These are phyloP conservation scores for Pisolithus albus DNA, from an alignment of 768 basidiomycete species.

Conservation along the genomic window DNA sequence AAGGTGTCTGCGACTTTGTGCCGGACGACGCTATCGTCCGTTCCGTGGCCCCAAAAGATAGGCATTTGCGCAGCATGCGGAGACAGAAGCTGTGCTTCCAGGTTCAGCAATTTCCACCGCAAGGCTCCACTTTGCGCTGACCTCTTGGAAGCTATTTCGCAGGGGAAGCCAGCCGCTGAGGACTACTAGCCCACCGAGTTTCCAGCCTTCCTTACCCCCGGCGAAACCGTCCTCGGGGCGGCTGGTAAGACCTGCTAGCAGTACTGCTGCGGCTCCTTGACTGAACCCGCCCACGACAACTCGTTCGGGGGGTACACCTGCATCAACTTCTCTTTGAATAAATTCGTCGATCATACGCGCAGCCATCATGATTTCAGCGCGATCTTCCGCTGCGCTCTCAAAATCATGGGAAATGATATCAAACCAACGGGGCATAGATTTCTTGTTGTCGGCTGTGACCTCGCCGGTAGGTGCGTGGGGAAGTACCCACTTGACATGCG, in stretches of 20 bases:
- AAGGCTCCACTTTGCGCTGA: slow-evolving; percentile 26
- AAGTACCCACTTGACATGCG: slow-evolving; percentile 85
- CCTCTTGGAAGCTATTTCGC: slow-evolving; percentile 55
- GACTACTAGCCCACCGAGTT: slow-evolving; percentile 63
- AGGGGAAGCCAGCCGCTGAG: slow-evolving; percentile 81
- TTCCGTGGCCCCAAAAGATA: slow-evolving; percentile 86
- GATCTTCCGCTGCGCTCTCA: slow-evolving; percentile 53
- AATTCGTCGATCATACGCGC: slow-evolving; percentile 56
- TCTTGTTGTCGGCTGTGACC: slow-evolving; percentile 71
- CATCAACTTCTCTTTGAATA: slow-evolving; percentile 67
- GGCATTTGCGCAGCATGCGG: slow-evolving; percentile 56
- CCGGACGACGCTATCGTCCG: slow-evolving; percentile 65
- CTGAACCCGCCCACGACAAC: slow-evolving; percentile 88
- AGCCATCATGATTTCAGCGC: slow-evolving; percentile 51
- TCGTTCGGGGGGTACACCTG: slow-evolving; percentile 58
- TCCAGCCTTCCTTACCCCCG: slow-evolving; percentile 37
- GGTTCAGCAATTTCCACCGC: slow-evolving; percentile 1
- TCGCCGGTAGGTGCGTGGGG: slow-evolving; percentile 31
- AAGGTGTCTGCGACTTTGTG: slow-evolving; percentile 48
- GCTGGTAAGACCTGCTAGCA: slow-evolving; percentile 58
- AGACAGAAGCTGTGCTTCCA: slow-evolving; percentile 47
- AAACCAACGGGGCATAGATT: slow-evolving; percentile 80
- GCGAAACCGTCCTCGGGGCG: slow-evolving; percentile 21
- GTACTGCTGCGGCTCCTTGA: slow-evolving; percentile 74
- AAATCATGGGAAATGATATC: slow-evolving; percentile 66